Percentiles rank a stretch among this genome's conserved stretches.
These are phyloP conservation scores for Verticillium isaacii DNA, from an alignment of 2,329 filamentous ascomycete species.

Conservation along the genomic window DNA sequence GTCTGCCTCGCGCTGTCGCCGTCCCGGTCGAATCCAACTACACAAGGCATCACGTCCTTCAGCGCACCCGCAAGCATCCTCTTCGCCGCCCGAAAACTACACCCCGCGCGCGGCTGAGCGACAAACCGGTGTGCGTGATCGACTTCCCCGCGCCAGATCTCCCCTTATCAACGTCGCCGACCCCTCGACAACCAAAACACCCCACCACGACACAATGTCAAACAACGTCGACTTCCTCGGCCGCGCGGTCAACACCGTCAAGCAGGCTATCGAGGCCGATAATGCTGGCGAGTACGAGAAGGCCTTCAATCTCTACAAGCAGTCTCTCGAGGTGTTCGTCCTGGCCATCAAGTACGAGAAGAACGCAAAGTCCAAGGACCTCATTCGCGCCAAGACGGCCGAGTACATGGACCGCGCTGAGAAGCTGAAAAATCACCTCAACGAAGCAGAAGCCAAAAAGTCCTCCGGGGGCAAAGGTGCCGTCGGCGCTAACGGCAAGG, in stretches of 20 bases:
- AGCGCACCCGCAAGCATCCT: not conserved
- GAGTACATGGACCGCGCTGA: slow-evolving; percentile 99
- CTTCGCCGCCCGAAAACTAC: not conserved
- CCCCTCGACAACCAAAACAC: not conserved
- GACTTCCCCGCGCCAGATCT: not conserved
- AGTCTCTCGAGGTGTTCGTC: slow-evolving; percentile 96
- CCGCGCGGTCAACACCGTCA: slow-evolving; percentile 92
- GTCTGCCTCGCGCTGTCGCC: not conserved
- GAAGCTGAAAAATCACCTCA: slow-evolving; percentile 89
- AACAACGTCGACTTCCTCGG: slow-evolving; percentile 80
- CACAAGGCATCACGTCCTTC: not conserved
- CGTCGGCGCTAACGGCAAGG: slow-evolving; percentile 59
- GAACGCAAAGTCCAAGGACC: slow-evolving; percentile 93
- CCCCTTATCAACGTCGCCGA: not conserved
- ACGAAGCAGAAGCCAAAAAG: slow-evolving; percentile 68
- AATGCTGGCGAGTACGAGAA: slow-evolving; percentile 95
- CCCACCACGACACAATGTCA: not conserved
- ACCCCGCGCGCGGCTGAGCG: not conserved
- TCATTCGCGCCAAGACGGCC: slow-evolving; percentile 89
- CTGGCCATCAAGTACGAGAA: slow-evolving; percentile 99
- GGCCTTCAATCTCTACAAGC: slow-evolving; percentile 94
- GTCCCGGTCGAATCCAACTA: not conserved
- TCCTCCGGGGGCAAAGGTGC: slow-evolving; percentile 64
- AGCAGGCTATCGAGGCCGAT: slow-evolving; percentile 95
- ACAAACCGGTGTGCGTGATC: not conserved